Base-by-base conservation (phyloP, 2,329 filamentous ascomycete genomes). In the Diaporthe eres region DNA sequence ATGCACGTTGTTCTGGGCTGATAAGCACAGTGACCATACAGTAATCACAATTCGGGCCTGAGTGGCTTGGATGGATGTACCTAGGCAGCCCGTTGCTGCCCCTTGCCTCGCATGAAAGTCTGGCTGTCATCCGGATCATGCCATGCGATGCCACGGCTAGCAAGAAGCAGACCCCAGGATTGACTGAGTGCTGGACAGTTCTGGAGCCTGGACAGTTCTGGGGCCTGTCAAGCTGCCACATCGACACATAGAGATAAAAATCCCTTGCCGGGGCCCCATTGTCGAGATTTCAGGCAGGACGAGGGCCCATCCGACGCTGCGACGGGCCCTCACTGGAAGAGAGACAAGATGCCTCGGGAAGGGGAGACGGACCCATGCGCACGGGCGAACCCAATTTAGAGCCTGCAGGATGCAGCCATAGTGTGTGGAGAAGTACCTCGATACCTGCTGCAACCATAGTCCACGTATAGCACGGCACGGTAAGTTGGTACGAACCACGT, bases 41-140 rank as follows among this genome's bases (percentile, higher is more conserved):
- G 31, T 28, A 37, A 51, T 68, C 28, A 9, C 63, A 22, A 49
- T 12, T 15, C 6, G 28, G 44, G 31, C 44, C 63, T 53, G 63
- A 37, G 22, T 68, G 63, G 28, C 3, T 34, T 49, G 60, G 17
- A 17, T 42, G 58, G 22, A 28, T 42, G 37, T 12, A 8, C 25
- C 39, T 4, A 31, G 28, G 28, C 22, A 17, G 1, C 51, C 44
- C 34, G 13, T 12, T 53, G 47, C 65, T 53, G 47, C 47, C 65
- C 65, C 65, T 68, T 53, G 65, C 44, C 47, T 68, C 47, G 63
- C 63, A 53, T 68, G 22, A 68, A 68, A 39, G 44, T 19, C 65
- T 55, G 47, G 49, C 65, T 70, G 65, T 55, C 65, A 70, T 55
- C 65, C 65, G 65, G 65, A 42, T 55, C 65, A 70, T 70, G 65